Evolutionary conservation across 2,329 filamentous ascomycete species (phyloP).

Genomic region (Coniochaeta sp.): DNA sequence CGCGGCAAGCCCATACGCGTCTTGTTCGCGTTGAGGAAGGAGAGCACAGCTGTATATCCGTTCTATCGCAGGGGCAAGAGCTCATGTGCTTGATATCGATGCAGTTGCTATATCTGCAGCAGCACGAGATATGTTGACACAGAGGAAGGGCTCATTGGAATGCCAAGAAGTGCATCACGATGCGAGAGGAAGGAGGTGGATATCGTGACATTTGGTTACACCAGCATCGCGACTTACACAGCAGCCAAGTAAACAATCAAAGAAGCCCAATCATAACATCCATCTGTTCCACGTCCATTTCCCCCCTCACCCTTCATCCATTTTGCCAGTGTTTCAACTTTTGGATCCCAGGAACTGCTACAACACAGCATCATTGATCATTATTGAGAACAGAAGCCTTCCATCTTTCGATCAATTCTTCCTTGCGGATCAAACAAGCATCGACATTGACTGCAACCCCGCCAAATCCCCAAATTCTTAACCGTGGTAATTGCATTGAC

Average conservation of each 20-base stretch:
- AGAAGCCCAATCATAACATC: neutral
- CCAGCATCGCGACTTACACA: neutral
- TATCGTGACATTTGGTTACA: neutral
- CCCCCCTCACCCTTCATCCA: neutral
- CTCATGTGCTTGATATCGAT: too few species aligned
- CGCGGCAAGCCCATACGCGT: neutral
- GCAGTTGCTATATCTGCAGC: neutral
- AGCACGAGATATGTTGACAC: too few species aligned
- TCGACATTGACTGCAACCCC: neutral
- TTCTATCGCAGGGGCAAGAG: too few species aligned
- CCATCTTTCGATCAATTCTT: neutral
- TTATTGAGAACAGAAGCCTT: neutral
- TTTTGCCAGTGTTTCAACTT: neutral
- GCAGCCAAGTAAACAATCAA: neutral
- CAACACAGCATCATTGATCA: slow-evolving; percentile 1
- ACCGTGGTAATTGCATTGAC: slow-evolving; percentile 2
- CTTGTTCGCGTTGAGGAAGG: neutral
- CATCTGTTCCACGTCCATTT: neutral
- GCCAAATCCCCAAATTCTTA: neutral
- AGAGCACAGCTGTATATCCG: too few species aligned
- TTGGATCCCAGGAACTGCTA: neutral
- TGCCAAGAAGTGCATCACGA: neutral
- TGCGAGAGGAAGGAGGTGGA: neutral
- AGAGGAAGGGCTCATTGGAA: neutral
- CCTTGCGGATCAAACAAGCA: neutral